phyloP scores from a whole-genome alignment of 78 protist genomes.

The Blattamonas nauphoetae region DNA sequence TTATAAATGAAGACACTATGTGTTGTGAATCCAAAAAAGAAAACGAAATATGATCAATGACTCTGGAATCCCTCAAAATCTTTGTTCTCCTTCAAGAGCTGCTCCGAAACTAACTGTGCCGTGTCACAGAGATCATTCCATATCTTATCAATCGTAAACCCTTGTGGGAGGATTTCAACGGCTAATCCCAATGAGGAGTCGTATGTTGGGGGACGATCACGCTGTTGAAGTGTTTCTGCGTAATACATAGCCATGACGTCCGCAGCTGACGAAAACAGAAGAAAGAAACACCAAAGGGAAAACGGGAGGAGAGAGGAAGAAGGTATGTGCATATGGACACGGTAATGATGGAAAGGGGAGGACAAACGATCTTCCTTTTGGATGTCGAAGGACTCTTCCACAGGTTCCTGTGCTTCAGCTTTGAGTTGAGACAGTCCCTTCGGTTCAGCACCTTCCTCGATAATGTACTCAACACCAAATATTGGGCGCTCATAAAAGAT shows the following conservation, averaged over 20 bases:
- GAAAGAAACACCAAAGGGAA: neutral
- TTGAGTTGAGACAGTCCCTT: neutral
- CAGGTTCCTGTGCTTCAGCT: too few relatives aligned
- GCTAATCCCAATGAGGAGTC: constrained; percentile 38
- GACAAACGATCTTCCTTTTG: neutral
- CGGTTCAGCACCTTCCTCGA: constrained; percentile 11
- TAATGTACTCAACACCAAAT: constrained; percentile 39
- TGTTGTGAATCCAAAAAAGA: too few relatives aligned
- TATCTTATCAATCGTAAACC: constrained; percentile 9
- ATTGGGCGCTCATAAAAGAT: constrained; percentile 20
- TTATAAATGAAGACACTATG: too few relatives aligned
- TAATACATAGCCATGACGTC: neutral
- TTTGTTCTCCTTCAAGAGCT: too few relatives aligned
- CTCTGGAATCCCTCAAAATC: too few relatives aligned
- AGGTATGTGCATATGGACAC: neutral
- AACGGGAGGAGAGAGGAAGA: neutral
- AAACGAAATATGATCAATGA: too few relatives aligned
- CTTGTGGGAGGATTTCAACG: constrained; percentile 36
- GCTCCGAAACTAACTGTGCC: too few relatives aligned
- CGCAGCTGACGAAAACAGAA: neutral
- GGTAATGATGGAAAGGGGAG: neutral
- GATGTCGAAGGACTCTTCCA: neutral
- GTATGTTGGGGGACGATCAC: constrained; percentile 19
- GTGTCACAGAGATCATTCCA: constrained; percentile 15
- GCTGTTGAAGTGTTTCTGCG: neutral